Percentiles rank a stretch among this genome's conserved stretches.
phyloP scores from a whole-genome alignment of 208 protist species.

The Leptomonas seymouri region DNA sequence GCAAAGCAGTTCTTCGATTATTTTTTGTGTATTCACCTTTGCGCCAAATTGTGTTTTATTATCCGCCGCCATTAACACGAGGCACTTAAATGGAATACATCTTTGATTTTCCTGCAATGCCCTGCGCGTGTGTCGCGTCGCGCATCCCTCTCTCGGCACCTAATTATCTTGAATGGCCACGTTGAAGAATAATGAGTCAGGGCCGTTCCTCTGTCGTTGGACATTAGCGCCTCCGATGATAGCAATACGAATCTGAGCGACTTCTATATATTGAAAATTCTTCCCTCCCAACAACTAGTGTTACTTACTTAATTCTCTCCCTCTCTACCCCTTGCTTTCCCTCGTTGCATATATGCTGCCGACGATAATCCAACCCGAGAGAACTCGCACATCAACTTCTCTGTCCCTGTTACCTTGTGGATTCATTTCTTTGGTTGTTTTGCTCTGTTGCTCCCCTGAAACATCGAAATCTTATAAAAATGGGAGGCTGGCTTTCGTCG shows the following conservation, averaged over 20 bases:
- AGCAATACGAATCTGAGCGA: too few relatives aligned
- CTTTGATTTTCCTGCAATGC: too few relatives aligned
- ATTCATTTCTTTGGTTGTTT: background rate
- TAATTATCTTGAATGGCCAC: too few relatives aligned
- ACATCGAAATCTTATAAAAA: slow-evolving; percentile 6
- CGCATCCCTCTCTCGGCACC: background rate
- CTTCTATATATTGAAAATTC: too few relatives aligned
- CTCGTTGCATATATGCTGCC: background rate
- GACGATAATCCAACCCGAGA: background rate
- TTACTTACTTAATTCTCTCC: background rate
- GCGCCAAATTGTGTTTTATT: too few relatives aligned
- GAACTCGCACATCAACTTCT: background rate
- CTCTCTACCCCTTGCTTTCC: background rate
- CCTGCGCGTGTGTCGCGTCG: background rate
- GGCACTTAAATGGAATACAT: too few relatives aligned
- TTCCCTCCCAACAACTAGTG: too few relatives aligned
- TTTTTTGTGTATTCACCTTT: too few relatives aligned
- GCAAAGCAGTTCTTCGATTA: too few relatives aligned
- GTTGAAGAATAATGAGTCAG: background rate
- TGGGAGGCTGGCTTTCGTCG: slow-evolving; percentile 70
- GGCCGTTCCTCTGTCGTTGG: background rate
- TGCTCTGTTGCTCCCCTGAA: background rate
- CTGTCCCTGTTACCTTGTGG: background rate
- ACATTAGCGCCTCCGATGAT: too few relatives aligned
- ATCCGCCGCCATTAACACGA: background rate